Evolutionary conservation across 2,329 filamentous ascomycete genomes (phyloP).

Genomic region (Metarhizium rileyi): DNA sequence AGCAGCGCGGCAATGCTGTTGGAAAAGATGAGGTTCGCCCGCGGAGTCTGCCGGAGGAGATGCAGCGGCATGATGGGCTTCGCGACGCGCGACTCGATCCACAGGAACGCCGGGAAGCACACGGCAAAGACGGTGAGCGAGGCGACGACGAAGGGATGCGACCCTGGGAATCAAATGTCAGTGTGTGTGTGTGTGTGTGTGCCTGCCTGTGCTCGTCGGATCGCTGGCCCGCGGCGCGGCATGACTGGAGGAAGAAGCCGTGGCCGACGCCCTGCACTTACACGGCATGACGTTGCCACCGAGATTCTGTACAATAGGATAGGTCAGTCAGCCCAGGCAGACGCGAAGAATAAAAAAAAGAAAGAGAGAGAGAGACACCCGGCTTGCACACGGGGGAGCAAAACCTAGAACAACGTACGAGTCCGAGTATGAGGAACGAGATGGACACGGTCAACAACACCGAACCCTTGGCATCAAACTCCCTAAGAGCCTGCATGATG

Average conservation of each 20-base stretch:
- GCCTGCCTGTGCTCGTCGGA: no score
- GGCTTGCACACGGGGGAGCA: no score
- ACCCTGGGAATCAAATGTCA: conserved; percentile 32
- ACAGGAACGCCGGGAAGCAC: conserved; percentile 41
- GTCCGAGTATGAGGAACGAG: conserved; percentile 47
- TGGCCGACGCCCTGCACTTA: conserved; percentile 20
- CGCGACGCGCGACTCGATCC: conserved; percentile 37
- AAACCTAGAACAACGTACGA: conserved; percentile 37
- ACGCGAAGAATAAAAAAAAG: background rate
- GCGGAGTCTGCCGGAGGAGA: conserved; percentile 39
- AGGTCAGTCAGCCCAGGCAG: background rate
- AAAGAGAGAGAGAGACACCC: background rate
- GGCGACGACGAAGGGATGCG: conserved; percentile 46
- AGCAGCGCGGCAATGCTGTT: conserved; percentile 44
- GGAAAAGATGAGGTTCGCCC: conserved; percentile 47
- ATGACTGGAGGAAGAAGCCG: background rate
- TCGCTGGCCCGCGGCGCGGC: no score
- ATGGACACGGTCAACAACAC: conserved; percentile 41
- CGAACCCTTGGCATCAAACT: conserved; percentile 49
- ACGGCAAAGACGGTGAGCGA: conserved; percentile 39
- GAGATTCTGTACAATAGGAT: conserved; percentile 34
- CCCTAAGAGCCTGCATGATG: conserved; percentile 37
- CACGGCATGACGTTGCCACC: conserved; percentile 55
- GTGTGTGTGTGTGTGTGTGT: no score
- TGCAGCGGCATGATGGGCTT: conserved; percentile 52